Evolutionary conservation across 805 yeast genomes (phyloP), one percentile per base, ranked within the genome.

Genomic region (Alloascoidea hylecoeti): DNA sequence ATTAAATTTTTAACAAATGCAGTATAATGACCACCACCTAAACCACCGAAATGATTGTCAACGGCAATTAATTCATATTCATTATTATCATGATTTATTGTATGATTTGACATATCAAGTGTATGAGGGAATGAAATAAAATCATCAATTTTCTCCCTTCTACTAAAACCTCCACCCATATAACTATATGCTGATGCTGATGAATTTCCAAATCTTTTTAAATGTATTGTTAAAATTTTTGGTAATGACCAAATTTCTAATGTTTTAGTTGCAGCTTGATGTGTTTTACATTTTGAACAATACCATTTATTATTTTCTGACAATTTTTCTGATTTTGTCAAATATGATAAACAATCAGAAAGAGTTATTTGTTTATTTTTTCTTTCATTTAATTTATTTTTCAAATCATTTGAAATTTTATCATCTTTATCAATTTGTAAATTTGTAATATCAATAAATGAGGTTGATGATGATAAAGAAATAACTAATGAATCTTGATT

Each of bases 1-100:
- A 73, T 64, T 54, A 74, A 78, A 50, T 88, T 88, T 53, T 78
- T 80, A 0, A 72, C 95, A 49, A 75, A 79, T 0, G 97, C 82
- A 1, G 98, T 92, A 56, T 92, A 89, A 61, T 92, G 97, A 2
- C 98, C 97, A 3, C 97, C 97, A 0, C 97, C 96, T 15, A 89
- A 63, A 0, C 96, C 96, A 37, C 97, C 98, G 53, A 68, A 86
- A 52, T 92, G 98, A 53, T 89, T 92, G 53, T 88, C 97, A 16
- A 92, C 96, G 0, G 92, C 97, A 48, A 83, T 67, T 44, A 92
- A 61, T 52, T 92, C 97, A 56, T 89, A 89, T n/a, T 56, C 47
- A 3, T 48, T 49, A 35, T 55, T 58, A 34, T 46, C 39, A 3
- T 48, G 52, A 12, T 54, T 52, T 2, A 61, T 64, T 3, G 83